A percentile compares a stretch with the other conserved stretches of the same genome.
Evolutionary conservation across 495 filamentous ascomycete species (phyloP).

Genomic region (Penicillium antarcticum): DNA sequence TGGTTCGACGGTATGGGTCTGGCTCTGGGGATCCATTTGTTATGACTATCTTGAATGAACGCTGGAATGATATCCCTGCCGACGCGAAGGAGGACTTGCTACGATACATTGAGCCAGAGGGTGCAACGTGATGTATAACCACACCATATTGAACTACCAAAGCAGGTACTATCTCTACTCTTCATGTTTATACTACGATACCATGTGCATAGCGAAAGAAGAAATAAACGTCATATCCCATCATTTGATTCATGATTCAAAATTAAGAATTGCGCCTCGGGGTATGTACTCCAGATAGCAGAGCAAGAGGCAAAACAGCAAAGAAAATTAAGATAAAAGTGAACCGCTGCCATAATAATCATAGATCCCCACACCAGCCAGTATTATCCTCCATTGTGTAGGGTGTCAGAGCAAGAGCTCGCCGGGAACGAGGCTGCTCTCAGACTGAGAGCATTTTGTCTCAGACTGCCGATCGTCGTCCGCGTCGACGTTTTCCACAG

Average conservation of each 20-base stretch:
- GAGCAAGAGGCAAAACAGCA: neutral
- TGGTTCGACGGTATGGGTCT: conserved; percentile 23
- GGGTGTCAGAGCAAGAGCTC: too few relatives aligned
- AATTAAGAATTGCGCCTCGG: neutral
- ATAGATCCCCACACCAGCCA: neutral
- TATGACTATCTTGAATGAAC: conserved; percentile 23
- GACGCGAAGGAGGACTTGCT: conserved; percentile 15
- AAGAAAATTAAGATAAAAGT: neutral
- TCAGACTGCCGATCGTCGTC: conserved; percentile 24
- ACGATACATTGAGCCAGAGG: conserved; percentile 17
- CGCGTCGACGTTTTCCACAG: conserved; percentile 40
- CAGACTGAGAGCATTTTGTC: too few relatives aligned
- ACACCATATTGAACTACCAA: neutral
- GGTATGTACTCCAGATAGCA: conserved; percentile 5
- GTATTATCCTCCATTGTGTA: neutral
- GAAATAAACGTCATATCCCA: neutral
- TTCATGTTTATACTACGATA: neutral
- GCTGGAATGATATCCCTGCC: conserved; percentile 31
- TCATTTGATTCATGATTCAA: neutral
- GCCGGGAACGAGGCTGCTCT: neutral
- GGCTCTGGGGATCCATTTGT: conserved; percentile 34
- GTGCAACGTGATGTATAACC: neutral
- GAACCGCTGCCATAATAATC: conserved; percentile 1
- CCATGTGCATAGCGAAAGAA: neutral
- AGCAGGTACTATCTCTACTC: neutral